Evolutionary conservation across 2,329 filamentous ascomycete genomes (phyloP).

Genomic region (Phoma sp.): DNA sequence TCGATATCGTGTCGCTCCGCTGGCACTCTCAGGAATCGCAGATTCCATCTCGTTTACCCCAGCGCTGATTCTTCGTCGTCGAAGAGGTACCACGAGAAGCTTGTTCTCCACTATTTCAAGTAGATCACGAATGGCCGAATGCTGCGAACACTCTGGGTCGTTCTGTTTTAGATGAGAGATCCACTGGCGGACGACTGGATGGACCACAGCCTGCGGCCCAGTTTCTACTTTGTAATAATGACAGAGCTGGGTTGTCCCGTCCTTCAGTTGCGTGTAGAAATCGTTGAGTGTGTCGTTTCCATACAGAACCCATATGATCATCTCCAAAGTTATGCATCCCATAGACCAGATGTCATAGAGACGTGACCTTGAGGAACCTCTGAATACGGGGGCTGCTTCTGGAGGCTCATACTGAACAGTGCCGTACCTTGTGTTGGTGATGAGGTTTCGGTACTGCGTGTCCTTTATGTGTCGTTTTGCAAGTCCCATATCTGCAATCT

Average conservation of each 20-base stretch:
- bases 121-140: no score
- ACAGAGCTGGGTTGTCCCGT: background rate
- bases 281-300: slow-evolving; percentile 4
- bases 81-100: no score
- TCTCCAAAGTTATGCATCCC: slow-evolving; percentile 32
- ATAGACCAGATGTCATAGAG: slow-evolving; percentile 31
- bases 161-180: background rate
- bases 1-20: no score
- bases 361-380: slow-evolving; percentile 20
- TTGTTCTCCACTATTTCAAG: no score
- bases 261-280: background rate
- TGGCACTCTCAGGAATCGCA: no score
- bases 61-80: no score
- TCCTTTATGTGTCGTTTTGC: background rate
- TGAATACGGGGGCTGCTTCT: background rate
- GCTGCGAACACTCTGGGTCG: no score
- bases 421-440: background rate
- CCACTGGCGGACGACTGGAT: background rate
- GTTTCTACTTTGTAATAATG: background rate
- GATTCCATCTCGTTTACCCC: no score
- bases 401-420: background rate
- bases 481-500: slow-evolving; percentile 2
- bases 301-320: slow-evolving; percentile 29
- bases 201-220: background rate
- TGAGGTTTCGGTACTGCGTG: background rate